Percentiles rank a stretch among this genome's conserved stretches.
Conservation (phyloP, 1,139 yeast species). For the Yamadazyma taylorii region DNA sequence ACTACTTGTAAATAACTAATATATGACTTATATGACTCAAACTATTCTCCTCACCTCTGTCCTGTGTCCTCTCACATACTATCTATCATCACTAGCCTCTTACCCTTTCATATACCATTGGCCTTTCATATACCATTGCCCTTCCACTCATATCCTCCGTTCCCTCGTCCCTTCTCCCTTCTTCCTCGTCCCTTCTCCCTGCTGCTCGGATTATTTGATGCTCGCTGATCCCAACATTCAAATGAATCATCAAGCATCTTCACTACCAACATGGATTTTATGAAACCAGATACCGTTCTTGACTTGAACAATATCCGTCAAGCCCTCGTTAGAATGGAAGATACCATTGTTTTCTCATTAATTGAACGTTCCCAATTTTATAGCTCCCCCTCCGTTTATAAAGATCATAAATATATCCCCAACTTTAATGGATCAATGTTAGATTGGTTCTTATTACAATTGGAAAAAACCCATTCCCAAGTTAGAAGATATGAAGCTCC, state of each 20-base stretch:
- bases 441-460: conserved; percentile 79
- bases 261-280: conserved; percentile 67
- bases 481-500: conserved; percentile 92
- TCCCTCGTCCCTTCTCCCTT: too few relatives aligned
- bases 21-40: too few relatives aligned
- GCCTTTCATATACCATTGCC: too few relatives aligned
- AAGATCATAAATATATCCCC: conserved; percentile 59
- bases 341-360: conserved; percentile 86
- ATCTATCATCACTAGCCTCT: too few relatives aligned
- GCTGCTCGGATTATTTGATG: too few relatives aligned
- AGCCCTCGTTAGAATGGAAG: conserved; percentile 91
- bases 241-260: too few relatives aligned
- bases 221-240: neutral
- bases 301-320: conserved; percentile 79
- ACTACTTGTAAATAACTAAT: too few relatives aligned
- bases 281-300: conserved; percentile 79
- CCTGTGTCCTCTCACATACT: too few relatives aligned
- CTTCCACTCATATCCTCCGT: too few relatives aligned
- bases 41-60: too few relatives aligned
- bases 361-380: conserved; percentile 92
- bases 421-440: conserved; percentile 78
- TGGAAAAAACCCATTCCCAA: conserved; percentile 80
- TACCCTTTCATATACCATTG: too few relatives aligned
- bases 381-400: conserved; percentile 74
- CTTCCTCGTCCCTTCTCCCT: too few relatives aligned